These are phyloP conservation scores for Basidioascus undulatus DNA, from an alignment of 768 basidiomycete genomes.

Conservation along the genomic window DNA sequence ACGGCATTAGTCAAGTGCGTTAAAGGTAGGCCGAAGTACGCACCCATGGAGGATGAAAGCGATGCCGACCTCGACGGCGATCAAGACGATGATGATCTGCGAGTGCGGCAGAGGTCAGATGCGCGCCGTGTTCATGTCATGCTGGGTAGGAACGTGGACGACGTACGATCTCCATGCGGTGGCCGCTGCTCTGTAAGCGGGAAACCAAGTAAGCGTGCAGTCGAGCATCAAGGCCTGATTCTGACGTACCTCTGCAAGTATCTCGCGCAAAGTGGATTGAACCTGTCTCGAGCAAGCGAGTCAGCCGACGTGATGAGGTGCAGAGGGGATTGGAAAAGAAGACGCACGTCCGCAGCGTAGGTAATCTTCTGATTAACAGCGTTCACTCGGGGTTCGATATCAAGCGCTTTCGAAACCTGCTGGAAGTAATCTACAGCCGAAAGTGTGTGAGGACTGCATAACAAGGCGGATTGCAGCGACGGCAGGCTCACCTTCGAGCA, in stretches of 20 bases:
- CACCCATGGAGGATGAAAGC: too few species aligned
- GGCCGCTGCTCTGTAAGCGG: constrained; percentile 45
- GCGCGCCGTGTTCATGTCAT: too few species aligned
- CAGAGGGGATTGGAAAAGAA: neutral
- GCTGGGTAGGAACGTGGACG: too few species aligned
- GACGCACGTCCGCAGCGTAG: constrained; percentile 51
- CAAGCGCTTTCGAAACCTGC: constrained; percentile 54
- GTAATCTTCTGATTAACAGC: constrained; percentile 81
- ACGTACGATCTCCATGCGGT: constrained; percentile 81
- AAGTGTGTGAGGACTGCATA: neutral
- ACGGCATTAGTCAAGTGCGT: too few species aligned
- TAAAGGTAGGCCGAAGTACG: too few species aligned
- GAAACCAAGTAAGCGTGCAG: constrained; percentile 1
- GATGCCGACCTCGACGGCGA: constrained; percentile 82
- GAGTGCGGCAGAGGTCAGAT: too few species aligned
- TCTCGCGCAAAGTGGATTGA: constrained; percentile 62
- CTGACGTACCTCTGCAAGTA: constrained; percentile 48
- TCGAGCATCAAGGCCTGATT: neutral
- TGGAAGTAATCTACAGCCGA: constrained; percentile 42
- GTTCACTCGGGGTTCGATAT: constrained; percentile 53
- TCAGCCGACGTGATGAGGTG: too few species aligned
- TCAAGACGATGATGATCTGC: constrained; percentile 78
- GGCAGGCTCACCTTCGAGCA: constrained; percentile 41
- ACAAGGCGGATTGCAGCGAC: neutral
- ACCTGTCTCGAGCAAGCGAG: constrained; percentile 22